Conservation (phyloP, 371 early-diverging fungal genomes). For the Choanephora cucurbitarum region DNA sequence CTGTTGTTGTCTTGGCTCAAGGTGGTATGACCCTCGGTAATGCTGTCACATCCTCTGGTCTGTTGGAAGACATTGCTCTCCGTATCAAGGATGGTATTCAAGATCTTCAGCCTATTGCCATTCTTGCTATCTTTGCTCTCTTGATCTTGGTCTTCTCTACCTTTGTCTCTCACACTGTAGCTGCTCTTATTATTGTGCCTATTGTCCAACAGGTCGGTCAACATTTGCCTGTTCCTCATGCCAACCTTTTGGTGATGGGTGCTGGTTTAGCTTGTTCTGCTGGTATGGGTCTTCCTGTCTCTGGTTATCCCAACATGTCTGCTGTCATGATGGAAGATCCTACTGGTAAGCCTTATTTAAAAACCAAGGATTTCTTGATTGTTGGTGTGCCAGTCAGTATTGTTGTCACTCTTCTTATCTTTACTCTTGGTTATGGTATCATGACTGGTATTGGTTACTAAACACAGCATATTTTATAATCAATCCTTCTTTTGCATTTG, state of each 20-base stretch:
- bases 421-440: conserved; percentile 76
- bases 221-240: conserved; percentile 74
- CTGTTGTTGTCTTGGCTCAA: conserved; percentile 94
- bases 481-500: neutral
- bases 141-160: conserved; percentile 81
- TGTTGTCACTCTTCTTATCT: conserved; percentile 66
- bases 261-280: conserved; percentile 53
- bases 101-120: conserved; percentile 61
- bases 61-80: conserved; percentile 77
- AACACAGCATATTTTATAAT: neutral
- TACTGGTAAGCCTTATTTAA: conserved; percentile 83
- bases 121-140: conserved; percentile 65
- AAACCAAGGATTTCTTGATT: conserved; percentile 81
- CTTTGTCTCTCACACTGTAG: conserved; percentile 95
- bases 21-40: conserved; percentile 93
- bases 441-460: conserved; percentile 59
- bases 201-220: conserved; percentile 80
- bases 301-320: conserved; percentile 96
- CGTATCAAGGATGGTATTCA: conserved; percentile 66
- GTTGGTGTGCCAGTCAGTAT: conserved; percentile 81
- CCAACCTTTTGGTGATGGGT: conserved; percentile 86
- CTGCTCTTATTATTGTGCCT: conserved; percentile 81
- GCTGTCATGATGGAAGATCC: conserved; percentile 92
- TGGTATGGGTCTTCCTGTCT: conserved; percentile 76
- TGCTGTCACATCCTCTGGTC: conserved; percentile 84